phyloP scores from a whole-genome alignment of 106 monocot genomes.

The Chionographis japonica region DNA sequence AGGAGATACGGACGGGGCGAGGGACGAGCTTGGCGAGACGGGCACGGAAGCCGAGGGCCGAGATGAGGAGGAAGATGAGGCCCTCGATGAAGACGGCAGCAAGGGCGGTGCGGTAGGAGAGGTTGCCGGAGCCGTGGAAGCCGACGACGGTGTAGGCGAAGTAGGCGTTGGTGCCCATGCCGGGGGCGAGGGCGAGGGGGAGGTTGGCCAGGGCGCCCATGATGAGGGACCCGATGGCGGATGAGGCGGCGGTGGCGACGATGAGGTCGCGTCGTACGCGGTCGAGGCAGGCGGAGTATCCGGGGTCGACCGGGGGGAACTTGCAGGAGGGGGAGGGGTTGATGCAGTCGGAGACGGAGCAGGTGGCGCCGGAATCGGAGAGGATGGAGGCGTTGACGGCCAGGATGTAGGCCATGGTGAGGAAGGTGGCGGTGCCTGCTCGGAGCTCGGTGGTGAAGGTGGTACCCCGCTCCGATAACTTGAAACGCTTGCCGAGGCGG shows the following conservation, averaged over 20 bases:
- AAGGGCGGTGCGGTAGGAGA: no score
- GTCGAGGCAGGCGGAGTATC: slow-evolving; percentile 49
- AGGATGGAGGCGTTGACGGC: slow-evolving; percentile 47
- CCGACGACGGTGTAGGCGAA: no score
- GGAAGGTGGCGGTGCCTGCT: slow-evolving; percentile 42
- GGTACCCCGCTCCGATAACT: slow-evolving; percentile 15
- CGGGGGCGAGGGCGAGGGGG: slow-evolving; percentile 31
- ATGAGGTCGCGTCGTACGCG: slow-evolving; percentile 57
- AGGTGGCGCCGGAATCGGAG: slow-evolving; percentile 42
- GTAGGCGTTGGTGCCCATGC: no score
- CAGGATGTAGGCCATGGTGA: slow-evolving; percentile 46
- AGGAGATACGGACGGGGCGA: no score
- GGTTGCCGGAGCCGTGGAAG: no score
- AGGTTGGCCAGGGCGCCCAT: slow-evolving; percentile 67
- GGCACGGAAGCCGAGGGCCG: no score
- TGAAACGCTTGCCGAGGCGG: slow-evolving; percentile 16
- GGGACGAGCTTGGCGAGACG: no score
- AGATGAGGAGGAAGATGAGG: no score
- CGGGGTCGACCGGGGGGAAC: slow-evolving; percentile 41
- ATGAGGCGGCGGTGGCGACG: slow-evolving; percentile 62
- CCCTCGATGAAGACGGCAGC: no score
- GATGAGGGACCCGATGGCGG: slow-evolving; percentile 47
- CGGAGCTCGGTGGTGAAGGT: slow-evolving; percentile 47
- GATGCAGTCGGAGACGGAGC: slow-evolving; percentile 29
- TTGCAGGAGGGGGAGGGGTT: slow-evolving; percentile 18